These are phyloP conservation scores for Neospermospora avenae DNA, from an alignment of 2,329 filamentous ascomycete species.

Conservation along the genomic window DNA sequence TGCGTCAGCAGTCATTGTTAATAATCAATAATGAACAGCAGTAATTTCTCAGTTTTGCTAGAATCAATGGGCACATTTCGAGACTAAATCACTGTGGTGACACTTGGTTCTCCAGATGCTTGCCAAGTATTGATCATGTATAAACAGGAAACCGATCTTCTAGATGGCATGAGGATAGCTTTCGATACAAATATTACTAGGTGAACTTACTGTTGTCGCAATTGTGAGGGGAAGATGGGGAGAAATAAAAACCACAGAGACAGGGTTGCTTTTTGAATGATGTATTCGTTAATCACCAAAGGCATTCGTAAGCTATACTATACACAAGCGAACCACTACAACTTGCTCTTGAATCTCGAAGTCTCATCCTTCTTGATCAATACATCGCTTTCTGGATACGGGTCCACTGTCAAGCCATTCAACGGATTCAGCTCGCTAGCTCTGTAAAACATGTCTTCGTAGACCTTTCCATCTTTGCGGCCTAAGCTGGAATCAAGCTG, in stretches of 20 bases:
- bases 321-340: constrained; percentile 35
- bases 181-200: too few species aligned
- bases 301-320: not conserved
- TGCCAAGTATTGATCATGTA: too few species aligned
- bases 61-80: too few species aligned
- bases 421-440: constrained; percentile 71
- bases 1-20: not conserved
- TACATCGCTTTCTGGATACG: constrained; percentile 61
- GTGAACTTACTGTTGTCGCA: too few species aligned
- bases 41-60: too few species aligned
- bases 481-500: constrained; percentile 70
- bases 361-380: constrained; percentile 59
- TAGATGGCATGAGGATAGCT: too few species aligned
- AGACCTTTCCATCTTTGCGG: constrained; percentile 69
- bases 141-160: too few species aligned
- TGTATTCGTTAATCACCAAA: not conserved
- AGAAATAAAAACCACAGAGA: not conserved
- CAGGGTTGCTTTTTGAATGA: not conserved
- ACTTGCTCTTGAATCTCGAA: constrained; percentile 45
- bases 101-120: too few species aligned
- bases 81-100: too few species aligned
- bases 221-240: too few species aligned
- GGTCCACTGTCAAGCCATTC: constrained; percentile 69
- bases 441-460: constrained; percentile 72
- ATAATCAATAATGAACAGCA: too few species aligned